These are phyloP conservation scores for Trichoderma oligosporum DNA, from an alignment of 2,329 filamentous ascomycete genomes.

Conservation along the genomic window DNA sequence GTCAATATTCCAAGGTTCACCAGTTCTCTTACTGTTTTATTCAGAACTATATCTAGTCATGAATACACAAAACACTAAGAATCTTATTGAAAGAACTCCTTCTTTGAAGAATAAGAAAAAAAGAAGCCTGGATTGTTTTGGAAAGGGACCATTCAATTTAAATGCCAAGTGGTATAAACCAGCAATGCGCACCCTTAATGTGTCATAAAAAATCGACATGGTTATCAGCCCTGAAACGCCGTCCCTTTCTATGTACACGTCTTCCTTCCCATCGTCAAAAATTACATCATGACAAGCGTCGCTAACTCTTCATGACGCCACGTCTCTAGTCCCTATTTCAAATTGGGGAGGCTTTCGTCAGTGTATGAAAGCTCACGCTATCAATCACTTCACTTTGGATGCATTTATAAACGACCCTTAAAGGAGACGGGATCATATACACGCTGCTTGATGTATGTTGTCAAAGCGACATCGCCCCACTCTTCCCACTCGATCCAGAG, in stretches of 20 bases:
- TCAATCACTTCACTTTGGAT: background rate
- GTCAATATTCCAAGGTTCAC: too few species aligned
- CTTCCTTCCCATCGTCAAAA: background rate
- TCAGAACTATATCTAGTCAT: too few species aligned
- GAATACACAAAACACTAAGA: background rate
- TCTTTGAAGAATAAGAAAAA: background rate
- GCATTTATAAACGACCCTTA: conserved; percentile 32
- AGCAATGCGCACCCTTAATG: background rate
- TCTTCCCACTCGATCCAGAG: conserved; percentile 71
- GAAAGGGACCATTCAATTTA: background rate
- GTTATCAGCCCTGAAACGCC: conserved; percentile 16
- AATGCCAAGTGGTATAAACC: background rate
- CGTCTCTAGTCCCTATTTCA: background rate
- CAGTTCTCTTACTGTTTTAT: too few species aligned
- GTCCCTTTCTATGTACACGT: conserved; percentile 4
- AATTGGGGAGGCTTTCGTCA: background rate
- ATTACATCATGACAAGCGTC: conserved; percentile 10
- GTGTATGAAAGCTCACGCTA: too few species aligned
- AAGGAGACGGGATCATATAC: conserved; percentile 57
- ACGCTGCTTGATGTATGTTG: conserved; percentile 55
- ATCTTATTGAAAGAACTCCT: conserved; percentile 6
- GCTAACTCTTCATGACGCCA: background rate
- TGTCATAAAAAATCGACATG: too few species aligned
- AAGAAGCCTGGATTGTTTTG: background rate
- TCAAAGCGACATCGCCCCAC: conserved; percentile 62